Conservation (phyloP, 2,329 filamentous ascomycete species). For the Paecilomyces niveus region DNA sequence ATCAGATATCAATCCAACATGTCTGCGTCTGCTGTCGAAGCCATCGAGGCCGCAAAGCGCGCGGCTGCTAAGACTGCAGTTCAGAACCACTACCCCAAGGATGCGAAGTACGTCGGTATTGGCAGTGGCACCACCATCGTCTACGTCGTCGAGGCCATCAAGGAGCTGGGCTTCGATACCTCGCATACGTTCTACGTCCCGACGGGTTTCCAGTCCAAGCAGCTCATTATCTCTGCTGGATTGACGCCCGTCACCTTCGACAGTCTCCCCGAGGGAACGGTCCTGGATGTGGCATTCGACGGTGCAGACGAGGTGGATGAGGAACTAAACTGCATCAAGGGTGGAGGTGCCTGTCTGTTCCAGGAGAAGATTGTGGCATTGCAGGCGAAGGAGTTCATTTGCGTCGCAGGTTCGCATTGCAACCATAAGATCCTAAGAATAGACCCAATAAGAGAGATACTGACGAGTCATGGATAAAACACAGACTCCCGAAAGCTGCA, state of each 20-base stretch:
- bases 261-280: conserved; percentile 55
- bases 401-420: conserved; percentile 62
- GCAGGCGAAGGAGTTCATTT: conserved; percentile 76
- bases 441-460: not conserved
- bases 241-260: conserved; percentile 72
- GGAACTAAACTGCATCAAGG: conserved; percentile 94
- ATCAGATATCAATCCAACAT: not conserved
- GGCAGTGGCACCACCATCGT: conserved; percentile 60
- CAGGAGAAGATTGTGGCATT: conserved; percentile 95
- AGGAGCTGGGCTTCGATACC: conserved; percentile 38
- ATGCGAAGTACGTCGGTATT: conserved; percentile 55
- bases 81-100: conserved; percentile 51
- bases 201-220: conserved; percentile 84
- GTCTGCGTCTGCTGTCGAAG: conserved; percentile 21
- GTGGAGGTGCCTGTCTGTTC: conserved; percentile 92
- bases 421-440: not conserved
- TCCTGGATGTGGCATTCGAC: conserved; percentile 88
- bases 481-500: conserved; percentile 86
- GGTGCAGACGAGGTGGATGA: conserved; percentile 95
- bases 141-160: conserved; percentile 61
- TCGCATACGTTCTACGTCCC: conserved; percentile 74
- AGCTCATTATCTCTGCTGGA: conserved; percentile 73
- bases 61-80: conserved; percentile 54
- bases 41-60: conserved; percentile 53
- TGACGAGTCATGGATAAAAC: conserved; percentile 1